Evolutionary conservation across 371 early-diverging fungal genomes (phyloP).

Genomic region (Mucor plumbeus): DNA sequence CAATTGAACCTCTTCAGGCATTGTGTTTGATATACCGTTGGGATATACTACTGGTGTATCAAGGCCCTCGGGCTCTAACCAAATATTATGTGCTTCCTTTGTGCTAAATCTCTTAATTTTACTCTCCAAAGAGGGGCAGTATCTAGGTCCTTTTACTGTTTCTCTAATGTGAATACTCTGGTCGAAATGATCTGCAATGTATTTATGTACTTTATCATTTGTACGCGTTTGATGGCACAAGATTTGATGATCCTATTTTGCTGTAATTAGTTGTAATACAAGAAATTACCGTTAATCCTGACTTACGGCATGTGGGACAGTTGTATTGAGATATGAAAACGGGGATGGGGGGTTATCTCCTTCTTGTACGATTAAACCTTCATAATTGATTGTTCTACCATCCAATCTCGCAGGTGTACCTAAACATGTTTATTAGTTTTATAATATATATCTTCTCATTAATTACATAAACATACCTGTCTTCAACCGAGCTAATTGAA

Average conservation of each 20-base stretch:
- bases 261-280: too few relatives aligned
- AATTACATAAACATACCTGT: slow-evolving; percentile 54
- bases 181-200: slow-evolving; percentile 76
- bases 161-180: slow-evolving; percentile 84
- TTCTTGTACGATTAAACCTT: slow-evolving; percentile 64
- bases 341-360: slow-evolving; percentile 81
- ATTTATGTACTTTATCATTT: slow-evolving; percentile 68
- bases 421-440: slow-evolving; percentile 8
- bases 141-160: slow-evolving; percentile 85
- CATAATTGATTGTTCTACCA: slow-evolving; percentile 77
- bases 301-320: slow-evolving; percentile 65
- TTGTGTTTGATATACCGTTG: slow-evolving; percentile 85
- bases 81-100: slow-evolving; percentile 72
- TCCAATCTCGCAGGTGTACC: slow-evolving; percentile 85
- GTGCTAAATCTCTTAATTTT: slow-evolving; percentile 79
- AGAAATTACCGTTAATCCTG: background rate
- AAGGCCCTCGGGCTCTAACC: slow-evolving; percentile 83
- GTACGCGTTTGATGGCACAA: slow-evolving; percentile 82
- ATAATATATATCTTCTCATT: too few relatives aligned
- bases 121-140: slow-evolving; percentile 86
- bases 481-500: slow-evolving; percentile 77
- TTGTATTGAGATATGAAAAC: slow-evolving; percentile 76
- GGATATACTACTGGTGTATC: slow-evolving; percentile 80
- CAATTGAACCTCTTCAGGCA: slow-evolving; percentile 81
- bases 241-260: slow-evolving; percentile 62